Base-by-base conservation (phyloP, 768 basidiomycete genomes). In the Crepidotus variabilis region DNA sequence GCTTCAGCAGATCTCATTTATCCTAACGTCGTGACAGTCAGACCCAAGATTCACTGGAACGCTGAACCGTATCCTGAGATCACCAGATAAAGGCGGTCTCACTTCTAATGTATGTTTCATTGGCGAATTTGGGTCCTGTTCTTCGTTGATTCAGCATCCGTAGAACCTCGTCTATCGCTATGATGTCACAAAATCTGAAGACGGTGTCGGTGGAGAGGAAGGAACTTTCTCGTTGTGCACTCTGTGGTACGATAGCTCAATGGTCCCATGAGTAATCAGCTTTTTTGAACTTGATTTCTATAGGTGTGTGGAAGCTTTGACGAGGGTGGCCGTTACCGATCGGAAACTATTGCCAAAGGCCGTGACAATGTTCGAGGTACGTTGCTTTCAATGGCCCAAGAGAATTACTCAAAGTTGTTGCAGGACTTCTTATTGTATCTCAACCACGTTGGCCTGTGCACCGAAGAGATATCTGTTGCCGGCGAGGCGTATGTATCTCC, bases 131-230 rank as follows among this genome's bases (percentile, higher is more conserved):
- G n/a, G n/a, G n/a, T 51, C 55, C 20, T 14, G 45, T 50, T 23
- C 8, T 47, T 10, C 28, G 8, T 28, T 28, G n/a, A n/a, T n/a
- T n/a, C n/a, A n/a, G n/a, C 28, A 4, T 50, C 23, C 23, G 18
- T 11, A 92, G 90, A 87, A 86, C 62, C 80, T 93, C 9, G 90
- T 93, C 6, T 96, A 90, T 66, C 86, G 95, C 7, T 98, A 98
- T 69, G 93, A 98, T 66, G 87, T 90, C 11, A 73, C 69, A 22
- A 90, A 90, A 68, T 86, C 91, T 0, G 87, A 90, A 56, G 96
- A 98, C 63, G 96, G 96, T 6, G 93, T 98, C 11, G 95, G 96
- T 1, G 94, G 95, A 1, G 92, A 96, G 60, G 95, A 97, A 71
- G 95, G 95, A 1, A 94, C 91, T 0, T 97, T 98, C 72, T 92